Conservation (phyloP, 1,284 basidiomycete species). For the Ganoderma meredithae region DNA sequence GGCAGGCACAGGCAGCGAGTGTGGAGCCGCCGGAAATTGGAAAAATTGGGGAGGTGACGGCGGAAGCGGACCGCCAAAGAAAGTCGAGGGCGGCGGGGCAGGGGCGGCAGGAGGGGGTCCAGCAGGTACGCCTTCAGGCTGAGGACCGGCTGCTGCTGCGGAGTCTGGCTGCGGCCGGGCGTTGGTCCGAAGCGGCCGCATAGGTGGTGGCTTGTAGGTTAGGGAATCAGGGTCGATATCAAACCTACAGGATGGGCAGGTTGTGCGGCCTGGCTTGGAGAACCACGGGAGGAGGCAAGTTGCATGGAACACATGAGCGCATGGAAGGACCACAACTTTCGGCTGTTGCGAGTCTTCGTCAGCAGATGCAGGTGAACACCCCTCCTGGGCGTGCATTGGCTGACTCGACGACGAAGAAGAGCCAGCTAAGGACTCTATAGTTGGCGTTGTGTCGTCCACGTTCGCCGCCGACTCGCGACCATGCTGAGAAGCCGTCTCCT, state of each 20-base stretch:
- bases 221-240: conserved; percentile 80
- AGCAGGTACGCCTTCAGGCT: conserved; percentile 4
- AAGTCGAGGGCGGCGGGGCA: not conserved
- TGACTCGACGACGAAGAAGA: conserved; percentile 12
- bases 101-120: not conserved
- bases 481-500: conserved; percentile 28
- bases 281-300: conserved; percentile 83
- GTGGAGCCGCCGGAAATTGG: conserved; percentile 13
- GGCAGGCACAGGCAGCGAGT: conserved; percentile 13
- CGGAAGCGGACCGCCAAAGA: conserved; percentile 15
- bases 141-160: conserved; percentile 15
- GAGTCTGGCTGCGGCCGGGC: conserved; percentile 20
- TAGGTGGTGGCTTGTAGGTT: conserved; percentile 49
- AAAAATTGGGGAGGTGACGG: conserved; percentile 16
- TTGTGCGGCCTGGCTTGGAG: conserved; percentile 75
- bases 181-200: conserved; percentile 24
- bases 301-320: conserved; percentile 81
- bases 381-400: conserved; percentile 25
- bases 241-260: conserved; percentile 82
- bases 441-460: conserved; percentile 24
- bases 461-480: conserved; percentile 26
- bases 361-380: conserved; percentile 29
- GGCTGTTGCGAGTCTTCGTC: conserved; percentile 34
- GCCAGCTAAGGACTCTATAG: not conserved
- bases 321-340: conserved; percentile 71